Evolutionary conservation across 2,329 filamentous ascomycete species (phyloP).

Genomic region (Arachnomyces sp.): DNA sequence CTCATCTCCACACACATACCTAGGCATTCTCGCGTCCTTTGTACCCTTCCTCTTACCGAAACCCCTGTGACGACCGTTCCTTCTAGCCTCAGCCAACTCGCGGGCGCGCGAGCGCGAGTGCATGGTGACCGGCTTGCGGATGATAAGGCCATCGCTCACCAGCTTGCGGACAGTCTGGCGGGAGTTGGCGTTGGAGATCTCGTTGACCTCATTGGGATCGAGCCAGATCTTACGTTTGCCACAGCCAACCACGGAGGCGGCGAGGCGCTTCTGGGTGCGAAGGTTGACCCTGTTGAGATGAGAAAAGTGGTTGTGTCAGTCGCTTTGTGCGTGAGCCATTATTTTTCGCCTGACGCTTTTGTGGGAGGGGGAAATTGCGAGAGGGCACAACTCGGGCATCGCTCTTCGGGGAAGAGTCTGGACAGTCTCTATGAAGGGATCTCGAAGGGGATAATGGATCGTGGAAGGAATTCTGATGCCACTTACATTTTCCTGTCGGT

Average conservation of each 20-base stretch:
- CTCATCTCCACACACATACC: conserved; percentile 52
- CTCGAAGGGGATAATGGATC: conserved; percentile 2
- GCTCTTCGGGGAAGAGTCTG: no score
- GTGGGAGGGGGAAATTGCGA: conserved; percentile 1
- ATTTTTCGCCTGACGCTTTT: conserved; percentile 10
- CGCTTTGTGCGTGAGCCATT: conserved; percentile 10
- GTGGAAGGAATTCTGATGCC: conserved; percentile 19
- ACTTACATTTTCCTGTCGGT: conserved; percentile 40
- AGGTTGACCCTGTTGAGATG: conserved; percentile 79
- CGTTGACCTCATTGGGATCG: conserved; percentile 97
- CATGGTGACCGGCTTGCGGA: conserved; percentile 99
- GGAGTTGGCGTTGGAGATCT: conserved; percentile 99
- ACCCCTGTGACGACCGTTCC: conserved; percentile 94
- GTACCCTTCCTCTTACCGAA: conserved; percentile 99
- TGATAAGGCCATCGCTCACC: conserved; percentile 99
- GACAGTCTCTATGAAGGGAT: no score
- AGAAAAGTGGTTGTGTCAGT: conserved; percentile 25
- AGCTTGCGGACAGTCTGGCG: conserved; percentile 99
- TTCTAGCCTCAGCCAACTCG: conserved; percentile 86
- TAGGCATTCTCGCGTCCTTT: conserved; percentile 97
- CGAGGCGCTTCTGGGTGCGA: conserved; percentile 99
- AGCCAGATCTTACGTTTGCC: conserved; percentile 99
- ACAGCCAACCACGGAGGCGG: conserved; percentile 95
- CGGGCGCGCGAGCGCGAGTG: conserved; percentile 96
- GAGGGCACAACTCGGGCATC: no score